A percentile compares a stretch with the other conserved stretches of the same genome.
These are phyloP conservation scores for Pogostemon cablin DNA, from an alignment of 257 asterid species.

Conservation along the genomic window DNA sequence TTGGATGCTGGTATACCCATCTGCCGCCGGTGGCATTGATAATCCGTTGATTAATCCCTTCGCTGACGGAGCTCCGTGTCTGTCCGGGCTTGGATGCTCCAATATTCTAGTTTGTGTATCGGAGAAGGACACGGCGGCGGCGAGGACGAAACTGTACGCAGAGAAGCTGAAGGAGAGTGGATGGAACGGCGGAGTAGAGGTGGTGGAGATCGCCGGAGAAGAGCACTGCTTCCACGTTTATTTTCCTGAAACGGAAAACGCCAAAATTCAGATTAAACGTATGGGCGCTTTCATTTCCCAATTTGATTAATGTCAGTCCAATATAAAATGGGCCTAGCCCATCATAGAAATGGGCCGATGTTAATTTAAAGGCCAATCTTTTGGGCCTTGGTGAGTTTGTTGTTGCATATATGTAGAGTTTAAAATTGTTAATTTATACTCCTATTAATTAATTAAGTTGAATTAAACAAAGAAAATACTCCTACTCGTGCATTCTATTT, in stretches of 20 bases:
- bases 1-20: constrained; percentile 10
- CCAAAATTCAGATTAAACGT: constrained; percentile 43
- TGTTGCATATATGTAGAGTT: too few species aligned
- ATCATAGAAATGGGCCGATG: too few species aligned
- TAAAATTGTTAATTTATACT: too few species aligned
- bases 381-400: too few species aligned
- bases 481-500: too few species aligned
- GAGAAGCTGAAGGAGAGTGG: constrained; percentile 54
- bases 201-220: constrained; percentile 53
- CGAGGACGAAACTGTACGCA: constrained; percentile 34
- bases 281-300: constrained; percentile 45
- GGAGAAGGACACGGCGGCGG: constrained; percentile 35
- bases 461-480: too few species aligned
- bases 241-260: constrained; percentile 37
- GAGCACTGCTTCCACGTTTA: constrained; percentile 54
- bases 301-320: too few species aligned
- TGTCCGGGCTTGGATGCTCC: constrained; percentile 28
- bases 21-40: constrained; percentile 28
- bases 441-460: too few species aligned
- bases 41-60: constrained; percentile 28
- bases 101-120: constrained; percentile 26
- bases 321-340: too few species aligned
- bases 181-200: constrained; percentile 58
- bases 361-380: too few species aligned
- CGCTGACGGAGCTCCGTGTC: constrained; percentile 28